These are phyloP conservation scores for Pythium guiyangense DNA, from an alignment of 352 stramenopile species.

Conservation along the genomic window DNA sequence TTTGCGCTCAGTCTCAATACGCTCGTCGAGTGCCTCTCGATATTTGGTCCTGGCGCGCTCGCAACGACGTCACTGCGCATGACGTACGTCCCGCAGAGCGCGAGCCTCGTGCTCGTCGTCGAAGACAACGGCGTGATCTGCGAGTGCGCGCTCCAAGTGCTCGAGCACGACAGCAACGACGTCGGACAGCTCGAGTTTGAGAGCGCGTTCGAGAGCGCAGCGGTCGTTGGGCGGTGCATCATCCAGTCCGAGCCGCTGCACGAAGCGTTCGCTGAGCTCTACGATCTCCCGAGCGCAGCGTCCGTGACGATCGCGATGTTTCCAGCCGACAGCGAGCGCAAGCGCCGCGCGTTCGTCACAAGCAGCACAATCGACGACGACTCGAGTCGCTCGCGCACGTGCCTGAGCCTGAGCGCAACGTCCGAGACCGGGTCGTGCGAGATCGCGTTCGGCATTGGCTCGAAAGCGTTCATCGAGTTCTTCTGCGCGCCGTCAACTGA, in stretches of 20 bases:
- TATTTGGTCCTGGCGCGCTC: slow-evolving; percentile 65
- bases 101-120: slow-evolving; percentile 62
- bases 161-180: slow-evolving; percentile 76
- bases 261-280: slow-evolving; percentile 79
- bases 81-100: slow-evolving; percentile 60
- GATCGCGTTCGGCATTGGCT: slow-evolving; percentile 70
- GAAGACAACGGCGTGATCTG: slow-evolving; percentile 82
- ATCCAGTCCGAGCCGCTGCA: slow-evolving; percentile 79
- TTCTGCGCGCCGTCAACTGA: slow-evolving; percentile 28
- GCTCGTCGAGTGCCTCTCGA: slow-evolving; percentile 76
- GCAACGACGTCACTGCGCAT: slow-evolving; percentile 70
- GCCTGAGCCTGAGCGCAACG: slow-evolving; percentile 60
- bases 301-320: slow-evolving; percentile 75
- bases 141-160: slow-evolving; percentile 77
- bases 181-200: slow-evolving; percentile 72
- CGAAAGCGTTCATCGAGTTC: slow-evolving; percentile 81
- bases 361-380: slow-evolving; percentile 2
- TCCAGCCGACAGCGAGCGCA: slow-evolving; percentile 5
- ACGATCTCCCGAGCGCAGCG: slow-evolving; percentile 78
- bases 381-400: slow-evolving; percentile 15
- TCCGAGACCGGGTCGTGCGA: slow-evolving; percentile 76
- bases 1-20: slow-evolving; percentile 72
- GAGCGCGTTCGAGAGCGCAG: slow-evolving; percentile 67
- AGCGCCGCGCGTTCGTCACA: background rate
- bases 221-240: slow-evolving; percentile 73